Evolutionary conservation across 305 asterid genomes (phyloP).

Genomic region (Fraxinus platypoda): DNA sequence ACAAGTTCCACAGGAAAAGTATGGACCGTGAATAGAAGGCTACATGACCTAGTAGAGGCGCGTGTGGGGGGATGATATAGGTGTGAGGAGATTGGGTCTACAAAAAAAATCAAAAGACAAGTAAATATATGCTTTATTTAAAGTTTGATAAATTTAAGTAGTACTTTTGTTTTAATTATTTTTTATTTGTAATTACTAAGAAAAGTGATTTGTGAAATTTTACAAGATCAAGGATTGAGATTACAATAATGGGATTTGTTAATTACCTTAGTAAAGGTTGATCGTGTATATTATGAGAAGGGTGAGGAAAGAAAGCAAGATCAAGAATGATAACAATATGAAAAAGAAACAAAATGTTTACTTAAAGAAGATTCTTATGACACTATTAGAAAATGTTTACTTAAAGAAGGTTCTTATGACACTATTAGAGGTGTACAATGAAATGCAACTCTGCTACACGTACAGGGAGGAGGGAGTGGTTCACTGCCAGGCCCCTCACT

Average conservation of each 20-base stretch:
- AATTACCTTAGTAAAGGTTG: no score
- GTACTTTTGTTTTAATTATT: background rate
- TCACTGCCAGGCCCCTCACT: no score
- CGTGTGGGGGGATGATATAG: background rate
- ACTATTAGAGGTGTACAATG: no score
- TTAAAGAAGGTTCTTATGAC: no score
- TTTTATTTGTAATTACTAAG: no score
- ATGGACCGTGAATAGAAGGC: background rate
- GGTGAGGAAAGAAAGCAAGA: background rate
- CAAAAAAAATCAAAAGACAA: background rate
- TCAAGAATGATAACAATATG: background rate
- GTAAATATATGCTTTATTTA: background rate
- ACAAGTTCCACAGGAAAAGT: background rate
- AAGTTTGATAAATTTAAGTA: background rate
- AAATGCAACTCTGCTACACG: no score
- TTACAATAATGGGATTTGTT: background rate
- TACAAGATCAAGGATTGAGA: background rate
- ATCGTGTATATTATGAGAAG: background rate
- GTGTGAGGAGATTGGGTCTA: background rate
- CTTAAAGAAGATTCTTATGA: background rate
- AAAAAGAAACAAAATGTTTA: no score
- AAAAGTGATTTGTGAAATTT: background rate
- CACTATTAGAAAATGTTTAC: no score
- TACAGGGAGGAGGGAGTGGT: no score
- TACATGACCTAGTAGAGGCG: background rate